Evolutionary conservation across 148 eudicot genomes (phyloP).

Genomic region (Salicornia ramosissima): DNA sequence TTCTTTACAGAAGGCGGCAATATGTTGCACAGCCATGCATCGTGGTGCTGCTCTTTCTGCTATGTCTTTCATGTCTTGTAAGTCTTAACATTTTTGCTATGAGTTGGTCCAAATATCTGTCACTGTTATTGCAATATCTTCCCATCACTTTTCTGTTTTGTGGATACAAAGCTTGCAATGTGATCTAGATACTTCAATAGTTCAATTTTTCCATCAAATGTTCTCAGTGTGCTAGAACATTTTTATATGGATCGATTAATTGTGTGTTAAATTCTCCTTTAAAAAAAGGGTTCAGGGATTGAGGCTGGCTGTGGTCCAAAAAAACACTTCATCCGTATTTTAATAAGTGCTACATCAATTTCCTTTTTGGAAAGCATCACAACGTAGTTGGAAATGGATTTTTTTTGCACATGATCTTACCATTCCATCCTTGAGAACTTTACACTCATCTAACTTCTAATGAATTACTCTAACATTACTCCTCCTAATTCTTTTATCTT

Average conservation of each 20-base stretch:
- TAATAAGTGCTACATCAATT: no score
- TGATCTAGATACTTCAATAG: background rate
- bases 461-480: no score
- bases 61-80: conserved; percentile 91
- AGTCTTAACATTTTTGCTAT: conserved; percentile 27
- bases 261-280: background rate
- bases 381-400: no score
- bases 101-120: background rate
- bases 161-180: background rate
- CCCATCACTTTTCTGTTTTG: background rate
- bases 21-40: conserved; percentile 98
- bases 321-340: no score
- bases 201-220: no score
- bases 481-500: no score
- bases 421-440: no score
- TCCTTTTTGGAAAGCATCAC: no score
- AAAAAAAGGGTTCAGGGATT: no score
- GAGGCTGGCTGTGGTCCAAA: background rate
- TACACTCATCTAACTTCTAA: no score
- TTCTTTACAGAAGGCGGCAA: conserved; percentile 90
- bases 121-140: background rate
- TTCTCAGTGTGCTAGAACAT: background rate
- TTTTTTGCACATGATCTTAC: no score
- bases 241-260: background rate
- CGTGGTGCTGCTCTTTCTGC: conserved; percentile 99